Evolutionary conservation across 106 monocot genomes (phyloP), one percentile per base, ranked within the genome.

Genomic region (Triglochin maritima): DNA sequence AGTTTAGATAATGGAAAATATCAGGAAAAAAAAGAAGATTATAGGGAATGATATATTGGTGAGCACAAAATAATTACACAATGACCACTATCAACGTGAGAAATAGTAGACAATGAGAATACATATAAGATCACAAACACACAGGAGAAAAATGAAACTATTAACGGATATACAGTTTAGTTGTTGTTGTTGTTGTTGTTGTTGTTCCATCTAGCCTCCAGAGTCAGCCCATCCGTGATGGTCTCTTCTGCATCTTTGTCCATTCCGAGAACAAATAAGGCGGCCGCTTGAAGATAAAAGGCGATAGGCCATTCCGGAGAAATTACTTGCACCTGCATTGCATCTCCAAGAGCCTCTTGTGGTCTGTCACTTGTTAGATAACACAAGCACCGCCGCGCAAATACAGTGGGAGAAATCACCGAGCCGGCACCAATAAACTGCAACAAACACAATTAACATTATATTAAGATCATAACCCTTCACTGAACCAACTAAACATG

Each of bases 301-400:
- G 81, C 83, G 7, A 77, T 84, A 2, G 85, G 83, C 93, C 93
- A 93, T 50, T 81, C 79, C 2, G 86, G 86, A 4, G 86, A 77
- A 47, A 82, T 75, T 10, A 78, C 81, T 55, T 80, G 88, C 3
- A 86, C 88, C 58, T 89, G 85, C 93, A 84, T 86, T 0, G 93
- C 93, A 65, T 93, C 93, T 47, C 79, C 81, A 4, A 93, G 75
- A 41, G 86, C 93, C 73, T 88, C 88, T 81, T 93, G 83, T 6
- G 66, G 65, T 81, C 72, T 93, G n/a, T 80, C 75, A 11, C 59
- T 83, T 75, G 83, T 81, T 16, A 93, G 71, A 41, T 89, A 86
- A 29, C 77, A 77, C 14, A 93, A 44, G 56, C 85, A 83, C 6
- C 93, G 65, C 5, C 93, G 74, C 10, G 78, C 83, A 50, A 73